Evolutionary conservation across 1,284 basidiomycete genomes (phyloP), one percentile per base, ranked within the genome.

Genomic region (Irpex sp.): DNA sequence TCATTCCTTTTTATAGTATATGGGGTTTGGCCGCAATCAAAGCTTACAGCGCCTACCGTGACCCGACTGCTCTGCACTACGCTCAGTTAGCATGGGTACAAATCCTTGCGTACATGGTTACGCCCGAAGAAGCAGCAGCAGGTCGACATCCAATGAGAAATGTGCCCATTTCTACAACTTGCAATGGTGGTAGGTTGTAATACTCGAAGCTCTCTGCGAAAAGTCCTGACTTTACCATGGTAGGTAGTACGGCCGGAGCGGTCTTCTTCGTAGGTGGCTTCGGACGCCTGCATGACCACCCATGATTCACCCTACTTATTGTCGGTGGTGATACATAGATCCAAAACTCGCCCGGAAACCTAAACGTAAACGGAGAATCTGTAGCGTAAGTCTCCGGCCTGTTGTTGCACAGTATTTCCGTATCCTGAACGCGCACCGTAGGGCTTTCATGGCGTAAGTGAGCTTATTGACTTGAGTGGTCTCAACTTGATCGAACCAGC

Each of bases 11-110:
- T 9, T 11, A 15, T 15, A 43, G 39, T 15, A 43, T 36, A 8
- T 55, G 51, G 26, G 59, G 59, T 2, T 39, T 60, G 33, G 50
- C 51, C 36, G 59, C 59, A 11, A 55, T 60, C 7, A 36, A 54
- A n/a, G 21, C 51, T 37, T 55, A 60, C 35, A 13, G 31, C 6
- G 35, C 59, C 5, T 60, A 60, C 35, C 8, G 55, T 8, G 59
- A 60, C 36, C 21, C 49, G 7, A 5, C 5, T 6, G 6, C 59
- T 8, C 59, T 60, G 33, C 6, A n/a, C 8, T 17, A 35, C n/a
- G 59, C 59, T 26, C 8, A 53, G n/a, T 13, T 5, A 19, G 19
- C 26, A 8, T 60, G 59, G 59, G 43, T 36, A 19, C 59, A 46
- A 31, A 33, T 55, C 8, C 33, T 6, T 36, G 21, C 19, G 19